Conservation (phyloP, 148 eudicot species). For the Suaeda aralocaspica region DNA sequence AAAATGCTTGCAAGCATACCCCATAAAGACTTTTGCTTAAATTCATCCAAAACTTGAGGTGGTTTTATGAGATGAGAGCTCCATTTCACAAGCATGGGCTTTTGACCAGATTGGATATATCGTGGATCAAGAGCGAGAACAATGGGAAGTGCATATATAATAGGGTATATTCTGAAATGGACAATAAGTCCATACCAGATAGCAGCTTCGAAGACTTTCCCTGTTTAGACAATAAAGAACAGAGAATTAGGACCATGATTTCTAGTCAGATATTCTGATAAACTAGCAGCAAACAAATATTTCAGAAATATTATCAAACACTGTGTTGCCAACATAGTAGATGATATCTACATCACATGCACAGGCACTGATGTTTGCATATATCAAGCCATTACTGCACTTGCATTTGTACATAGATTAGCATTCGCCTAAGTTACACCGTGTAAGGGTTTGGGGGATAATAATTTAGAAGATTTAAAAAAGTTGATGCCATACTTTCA, state of each 20-base stretch:
- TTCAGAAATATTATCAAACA: neutral
- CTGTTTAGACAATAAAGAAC: constrained; percentile 31
- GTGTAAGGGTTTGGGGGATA: too few species aligned
- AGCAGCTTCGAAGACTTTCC: constrained; percentile 64
- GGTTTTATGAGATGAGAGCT: constrained; percentile 30
- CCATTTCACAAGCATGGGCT: constrained; percentile 63
- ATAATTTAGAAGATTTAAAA: too few species aligned
- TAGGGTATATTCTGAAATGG: constrained; percentile 89
- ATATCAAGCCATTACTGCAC: neutral
- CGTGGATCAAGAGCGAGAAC: constrained; percentile 64
- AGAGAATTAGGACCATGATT: neutral
- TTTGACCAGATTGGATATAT: constrained; percentile 47
- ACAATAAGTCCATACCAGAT: constrained; percentile 96
- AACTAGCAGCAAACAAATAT: neutral
- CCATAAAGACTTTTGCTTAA: constrained; percentile 27
- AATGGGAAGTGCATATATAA: constrained; percentile 83
- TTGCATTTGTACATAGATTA: neutral
- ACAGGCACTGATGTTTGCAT: neutral
- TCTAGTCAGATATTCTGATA: neutral
- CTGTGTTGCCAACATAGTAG: neutral
- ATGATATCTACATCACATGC: neutral
- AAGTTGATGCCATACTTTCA: too few species aligned
- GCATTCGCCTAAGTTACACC: neutral
- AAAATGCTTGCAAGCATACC: constrained; percentile 41
- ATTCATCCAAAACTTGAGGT: constrained; percentile 22